Conservation (phyloP, 2,329 filamentous ascomycete genomes). For the Cladophialophora bantiana region DNA sequence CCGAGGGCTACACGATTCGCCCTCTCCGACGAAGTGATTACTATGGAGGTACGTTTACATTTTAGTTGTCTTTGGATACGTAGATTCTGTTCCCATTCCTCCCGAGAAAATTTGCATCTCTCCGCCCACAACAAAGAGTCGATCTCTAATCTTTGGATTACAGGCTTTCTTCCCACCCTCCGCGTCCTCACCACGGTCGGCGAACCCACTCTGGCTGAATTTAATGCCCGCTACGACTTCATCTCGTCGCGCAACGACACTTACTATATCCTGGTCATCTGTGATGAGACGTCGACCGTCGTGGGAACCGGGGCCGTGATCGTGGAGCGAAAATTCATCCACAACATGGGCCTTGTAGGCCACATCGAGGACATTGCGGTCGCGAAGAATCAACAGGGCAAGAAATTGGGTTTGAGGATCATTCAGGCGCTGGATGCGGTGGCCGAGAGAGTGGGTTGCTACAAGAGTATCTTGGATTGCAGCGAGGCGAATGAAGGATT, state of each 20-base stretch:
- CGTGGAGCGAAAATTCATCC: constrained; percentile 81
- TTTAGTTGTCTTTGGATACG: background rate
- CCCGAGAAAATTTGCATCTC: background rate
- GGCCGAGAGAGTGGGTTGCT: constrained; percentile 87
- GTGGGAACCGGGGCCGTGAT: constrained; percentile 92
- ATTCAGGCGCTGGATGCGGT: constrained; percentile 93
- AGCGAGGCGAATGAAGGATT: constrained; percentile 96
- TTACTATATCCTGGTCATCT: constrained; percentile 87
- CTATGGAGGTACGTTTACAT: constrained; percentile 56
- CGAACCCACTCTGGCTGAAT: constrained; percentile 77
- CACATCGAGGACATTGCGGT: constrained; percentile 99
- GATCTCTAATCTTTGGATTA: background rate
- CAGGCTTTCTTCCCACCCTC: constrained; percentile 84
- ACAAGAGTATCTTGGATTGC: constrained; percentile 97
- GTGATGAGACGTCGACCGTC: constrained; percentile 72
- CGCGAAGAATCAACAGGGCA: constrained; percentile 92
- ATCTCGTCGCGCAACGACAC: constrained; percentile 75
- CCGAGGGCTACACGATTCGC: constrained; percentile 81
- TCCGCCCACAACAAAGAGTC: background rate
- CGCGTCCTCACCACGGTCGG: constrained; percentile 92
- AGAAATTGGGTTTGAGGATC: constrained; percentile 90
- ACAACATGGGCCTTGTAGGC: constrained; percentile 69
- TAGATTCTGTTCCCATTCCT: background rate
- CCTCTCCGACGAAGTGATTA: constrained; percentile 81
- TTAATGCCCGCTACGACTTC: constrained; percentile 81